Percentiles rank a stretch among this genome's conserved stretches.
These are phyloP conservation scores for Penicillium sp. DNA, from an alignment of 2,329 filamentous ascomycete species.

Conservation along the genomic window DNA sequence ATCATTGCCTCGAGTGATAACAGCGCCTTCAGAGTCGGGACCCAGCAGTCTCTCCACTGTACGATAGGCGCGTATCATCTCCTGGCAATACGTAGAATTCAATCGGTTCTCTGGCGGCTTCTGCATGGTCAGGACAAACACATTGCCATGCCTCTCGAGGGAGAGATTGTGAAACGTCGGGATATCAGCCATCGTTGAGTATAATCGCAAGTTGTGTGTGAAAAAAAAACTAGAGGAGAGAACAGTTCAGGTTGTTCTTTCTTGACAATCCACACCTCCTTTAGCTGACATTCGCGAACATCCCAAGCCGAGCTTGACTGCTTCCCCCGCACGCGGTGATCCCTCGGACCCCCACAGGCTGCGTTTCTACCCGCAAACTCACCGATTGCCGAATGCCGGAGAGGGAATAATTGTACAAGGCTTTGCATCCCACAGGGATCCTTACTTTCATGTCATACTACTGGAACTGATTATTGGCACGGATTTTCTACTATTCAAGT, in stretches of 20 bases:
- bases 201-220: neutral
- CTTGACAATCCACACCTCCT: neutral
- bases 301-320: neutral
- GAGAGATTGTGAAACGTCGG: constrained; percentile 46
- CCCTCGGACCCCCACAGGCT: constrained; percentile 2
- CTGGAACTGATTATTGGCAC: neutral
- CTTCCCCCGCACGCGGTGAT: constrained; percentile 17
- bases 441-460: neutral
- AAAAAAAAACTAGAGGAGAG: neutral
- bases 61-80: constrained; percentile 54
- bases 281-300: neutral
- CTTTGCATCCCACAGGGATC: neutral
- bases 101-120: constrained; percentile 58
- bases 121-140: constrained; percentile 57
- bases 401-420: no score
- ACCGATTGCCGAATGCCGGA: constrained; percentile 20
- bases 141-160: constrained; percentile 49
- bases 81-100: constrained; percentile 54
- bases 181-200: constrained; percentile 25
- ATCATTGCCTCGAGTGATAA: constrained; percentile 56
- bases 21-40: constrained; percentile 52
- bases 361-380: constrained; percentile 10
- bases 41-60: constrained; percentile 52
- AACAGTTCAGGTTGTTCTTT: neutral
- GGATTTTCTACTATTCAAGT: neutral